phyloP scores from a whole-genome alignment of 805 yeast genomes.

The Soucietia sequanensis region DNA sequence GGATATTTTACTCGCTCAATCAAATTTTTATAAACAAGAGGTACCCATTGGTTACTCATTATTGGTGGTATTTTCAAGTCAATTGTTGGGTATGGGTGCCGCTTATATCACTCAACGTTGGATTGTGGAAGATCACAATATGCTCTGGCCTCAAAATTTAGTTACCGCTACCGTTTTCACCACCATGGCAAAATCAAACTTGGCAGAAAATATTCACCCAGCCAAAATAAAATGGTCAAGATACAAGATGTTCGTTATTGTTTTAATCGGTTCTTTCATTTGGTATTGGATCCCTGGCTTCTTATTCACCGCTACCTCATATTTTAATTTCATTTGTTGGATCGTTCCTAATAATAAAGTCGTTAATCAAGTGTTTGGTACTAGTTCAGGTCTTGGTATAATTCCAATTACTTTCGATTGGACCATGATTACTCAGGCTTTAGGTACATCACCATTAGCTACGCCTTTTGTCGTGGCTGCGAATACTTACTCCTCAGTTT shows the following conservation, averaged over 20 bases:
- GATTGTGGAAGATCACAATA: constrained; percentile 61
- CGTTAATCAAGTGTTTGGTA: constrained; percentile 67
- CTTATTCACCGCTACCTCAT: constrained; percentile 56
- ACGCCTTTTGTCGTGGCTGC: constrained; percentile 69
- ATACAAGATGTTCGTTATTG: constrained; percentile 45
- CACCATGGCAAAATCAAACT: constrained; percentile 54
- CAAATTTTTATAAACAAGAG: constrained; percentile 44
- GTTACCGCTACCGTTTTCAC: constrained; percentile 57
- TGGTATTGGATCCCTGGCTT: constrained; percentile 65
- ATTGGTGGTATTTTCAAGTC: constrained; percentile 53
- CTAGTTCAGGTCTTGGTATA: constrained; percentile 58
- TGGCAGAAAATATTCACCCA: constrained; percentile 46
- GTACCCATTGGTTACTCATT: constrained; percentile 56
- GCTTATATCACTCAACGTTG: constrained; percentile 63
- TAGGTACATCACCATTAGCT: too few species aligned
- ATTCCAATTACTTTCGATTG: constrained; percentile 70
- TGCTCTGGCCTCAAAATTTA: constrained; percentile 70
- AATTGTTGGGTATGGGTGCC: constrained; percentile 63
- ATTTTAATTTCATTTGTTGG: constrained; percentile 68
- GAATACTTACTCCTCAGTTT: constrained; percentile 45
- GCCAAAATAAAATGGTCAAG: constrained; percentile 57
- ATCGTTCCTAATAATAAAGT: constrained; percentile 56
- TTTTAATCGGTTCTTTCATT: constrained; percentile 38
- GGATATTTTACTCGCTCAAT: constrained; percentile 53
- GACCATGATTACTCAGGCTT: constrained; percentile 56